Evolutionary conservation across 768 basidiomycete species (phyloP).

Genomic region (Suillus alpinus): DNA sequence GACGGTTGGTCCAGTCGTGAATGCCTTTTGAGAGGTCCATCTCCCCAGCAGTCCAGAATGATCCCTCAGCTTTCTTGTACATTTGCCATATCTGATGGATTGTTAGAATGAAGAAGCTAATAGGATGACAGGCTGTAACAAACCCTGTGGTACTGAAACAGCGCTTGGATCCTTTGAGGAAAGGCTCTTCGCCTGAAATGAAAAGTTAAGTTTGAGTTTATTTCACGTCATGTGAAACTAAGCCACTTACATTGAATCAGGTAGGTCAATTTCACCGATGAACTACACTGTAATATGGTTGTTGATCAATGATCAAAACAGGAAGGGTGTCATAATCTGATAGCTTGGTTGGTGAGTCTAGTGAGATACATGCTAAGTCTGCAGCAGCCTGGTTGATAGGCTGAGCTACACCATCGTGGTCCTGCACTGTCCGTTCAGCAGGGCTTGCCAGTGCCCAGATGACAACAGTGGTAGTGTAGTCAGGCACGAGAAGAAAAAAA

Average conservation of each 20-base stretch:
- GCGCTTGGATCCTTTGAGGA: conserved; percentile 67
- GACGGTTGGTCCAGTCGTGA: conserved; percentile 78
- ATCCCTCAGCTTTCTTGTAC: conserved; percentile 94
- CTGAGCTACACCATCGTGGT: too few species aligned
- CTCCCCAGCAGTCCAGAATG: conserved; percentile 93
- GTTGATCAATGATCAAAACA: too few species aligned
- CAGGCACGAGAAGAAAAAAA: too few species aligned
- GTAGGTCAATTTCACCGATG: conserved; percentile 63
- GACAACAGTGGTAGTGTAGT: too few species aligned
- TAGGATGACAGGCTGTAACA: conserved; percentile 16
- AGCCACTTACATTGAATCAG: conserved; percentile 44
- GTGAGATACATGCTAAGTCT: conserved; percentile 40
- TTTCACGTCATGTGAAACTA: not conserved
- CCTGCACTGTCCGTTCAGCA: too few species aligned
- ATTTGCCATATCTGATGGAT: conserved; percentile 80
- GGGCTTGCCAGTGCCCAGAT: too few species aligned
- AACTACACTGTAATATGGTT: too few species aligned
- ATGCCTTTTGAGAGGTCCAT: conserved; percentile 86
- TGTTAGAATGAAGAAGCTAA: not conserved
- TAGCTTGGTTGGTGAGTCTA: conserved; percentile 40
- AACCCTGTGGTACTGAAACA: conserved; percentile 90
- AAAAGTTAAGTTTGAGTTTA: not conserved
- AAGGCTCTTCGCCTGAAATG: conserved; percentile 62
- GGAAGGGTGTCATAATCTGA: not conserved
- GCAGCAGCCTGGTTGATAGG: conserved; percentile 45